Evolutionary conservation across 1,284 basidiomycete genomes (phyloP).

Genomic region (Ceratobasidium sp.): DNA sequence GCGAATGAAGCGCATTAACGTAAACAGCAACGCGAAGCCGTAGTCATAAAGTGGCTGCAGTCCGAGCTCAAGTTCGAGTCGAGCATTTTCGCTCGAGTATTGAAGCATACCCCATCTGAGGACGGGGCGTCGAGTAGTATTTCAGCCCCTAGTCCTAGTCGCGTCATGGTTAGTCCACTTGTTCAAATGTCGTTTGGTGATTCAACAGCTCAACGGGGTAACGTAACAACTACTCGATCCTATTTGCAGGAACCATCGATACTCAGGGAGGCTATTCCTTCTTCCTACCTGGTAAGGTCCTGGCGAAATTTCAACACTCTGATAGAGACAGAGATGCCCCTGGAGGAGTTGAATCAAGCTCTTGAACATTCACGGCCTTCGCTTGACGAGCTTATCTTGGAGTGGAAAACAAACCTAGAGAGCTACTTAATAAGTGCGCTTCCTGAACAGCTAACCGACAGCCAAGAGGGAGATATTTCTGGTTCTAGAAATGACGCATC

Average conservation of each 20-base stretch:
- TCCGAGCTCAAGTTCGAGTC: background rate
- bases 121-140: too few species aligned
- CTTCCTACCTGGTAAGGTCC: background rate
- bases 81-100: background rate
- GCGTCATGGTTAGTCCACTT: background rate
- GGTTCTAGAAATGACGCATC: background rate
- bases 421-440: background rate
- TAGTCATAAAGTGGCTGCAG: background rate
- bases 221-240: background rate
- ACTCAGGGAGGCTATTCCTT: background rate
- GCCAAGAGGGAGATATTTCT: background rate
- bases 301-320: background rate
- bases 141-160: too few species aligned
- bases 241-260: background rate
- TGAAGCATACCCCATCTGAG: background rate
- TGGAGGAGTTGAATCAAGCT: background rate
- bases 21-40: background rate
- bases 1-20: background rate
- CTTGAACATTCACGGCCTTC: background rate
- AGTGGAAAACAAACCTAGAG: constrained; percentile 6
- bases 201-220: background rate
- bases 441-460: background rate
- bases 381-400: background rate
- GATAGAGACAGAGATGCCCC: background rate
- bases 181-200: background rate